A percentile compares a stretch with the other conserved stretches of the same genome.
Evolutionary conservation across 352 stramenopile species (phyloP).

Genomic region (Lagenidium sp.): DNA sequence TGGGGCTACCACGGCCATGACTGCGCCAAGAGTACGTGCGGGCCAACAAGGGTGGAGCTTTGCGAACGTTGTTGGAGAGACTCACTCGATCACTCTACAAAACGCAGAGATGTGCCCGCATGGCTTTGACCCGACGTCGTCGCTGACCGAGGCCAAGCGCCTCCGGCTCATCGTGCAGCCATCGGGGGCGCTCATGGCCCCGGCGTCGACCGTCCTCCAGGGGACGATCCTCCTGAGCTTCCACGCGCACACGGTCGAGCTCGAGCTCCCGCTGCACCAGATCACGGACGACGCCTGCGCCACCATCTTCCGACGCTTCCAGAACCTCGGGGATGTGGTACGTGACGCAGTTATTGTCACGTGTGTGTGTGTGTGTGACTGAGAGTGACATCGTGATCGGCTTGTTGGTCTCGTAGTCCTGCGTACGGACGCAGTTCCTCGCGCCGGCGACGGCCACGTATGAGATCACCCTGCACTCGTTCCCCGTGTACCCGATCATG

Average conservation of each 20-base stretch:
- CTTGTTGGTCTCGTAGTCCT: slow-evolving; percentile 12
- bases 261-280: slow-evolving; percentile 40
- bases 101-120: slow-evolving; percentile 62
- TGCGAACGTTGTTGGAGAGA: neutral
- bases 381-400: no score
- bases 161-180: slow-evolving; percentile 26
- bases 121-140: slow-evolving; percentile 38
- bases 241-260: slow-evolving; percentile 57
- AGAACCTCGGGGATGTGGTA: slow-evolving; percentile 52
- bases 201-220: slow-evolving; percentile 10
- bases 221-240: slow-evolving; percentile 51
- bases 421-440: slow-evolving; percentile 23
- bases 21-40: slow-evolving; percentile 44
- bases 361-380: no score
- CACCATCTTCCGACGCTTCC: slow-evolving; percentile 52
- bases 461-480: slow-evolving; percentile 52
- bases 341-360: neutral
- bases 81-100: neutral
- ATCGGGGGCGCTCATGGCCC: slow-evolving; percentile 3
- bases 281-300: slow-evolving; percentile 51
- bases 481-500: slow-evolving; percentile 67
- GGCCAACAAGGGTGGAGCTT: neutral
- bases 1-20: slow-evolving; percentile 55
- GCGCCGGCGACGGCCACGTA: slow-evolving; percentile 22
- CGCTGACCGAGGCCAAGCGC: slow-evolving; percentile 33